Base-by-base conservation (phyloP, 2,329 filamentous ascomycete genomes). In the Phoma sp. region DNA sequence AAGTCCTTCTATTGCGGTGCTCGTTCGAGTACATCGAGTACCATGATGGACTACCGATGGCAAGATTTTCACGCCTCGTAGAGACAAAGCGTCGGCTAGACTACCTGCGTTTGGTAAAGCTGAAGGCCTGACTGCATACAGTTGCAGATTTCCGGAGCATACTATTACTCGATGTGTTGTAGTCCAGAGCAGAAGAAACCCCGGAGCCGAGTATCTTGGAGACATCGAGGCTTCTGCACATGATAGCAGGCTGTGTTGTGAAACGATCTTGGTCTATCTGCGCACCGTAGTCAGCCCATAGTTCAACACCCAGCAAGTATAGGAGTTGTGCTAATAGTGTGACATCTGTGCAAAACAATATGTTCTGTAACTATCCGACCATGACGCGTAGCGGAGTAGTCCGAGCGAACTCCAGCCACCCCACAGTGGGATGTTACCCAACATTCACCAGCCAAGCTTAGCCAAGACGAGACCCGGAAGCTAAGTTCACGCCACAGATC, bases 21-120 rank as follows among this genome's bases (percentile, higher is more conserved):
- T 52, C n/a, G 13, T 40, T 25, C 22, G 15, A 29, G 53, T 36
- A 35, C 13, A 35, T 38, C 46, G 55, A 71, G 69, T 57, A 73
- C 70, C 68, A 31, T 73, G 69, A 67, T 73, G 70, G 67, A 35
- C 61, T 48, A 40, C 55, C 57, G 62, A 56, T 46, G 43, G 38
- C 47, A 59, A 59, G 57, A 53, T 55, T 45, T 65, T 68, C 63
- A 61, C 51, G 56, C 49, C 50, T 51, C 51, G 33, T 62, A 61
- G 49, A 38, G 40, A 57, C 38, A 35, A 41, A 48, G 37, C 43
- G 43, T 55, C 58, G 58, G 63, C 46, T 54, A 17, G 27, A 49
- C 37, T 51, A 43, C 35, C 60, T 61, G 38, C 21, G 51, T 63
- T 61, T 10, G 61, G 65, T 12, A 56, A 58, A 40, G 50, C 41